Percentiles rank a stretch among this genome's conserved stretches.
These are phyloP conservation scores for Ustilago tritici DNA, from an alignment of 1,284 basidiomycete genomes.

Conservation along the genomic window DNA sequence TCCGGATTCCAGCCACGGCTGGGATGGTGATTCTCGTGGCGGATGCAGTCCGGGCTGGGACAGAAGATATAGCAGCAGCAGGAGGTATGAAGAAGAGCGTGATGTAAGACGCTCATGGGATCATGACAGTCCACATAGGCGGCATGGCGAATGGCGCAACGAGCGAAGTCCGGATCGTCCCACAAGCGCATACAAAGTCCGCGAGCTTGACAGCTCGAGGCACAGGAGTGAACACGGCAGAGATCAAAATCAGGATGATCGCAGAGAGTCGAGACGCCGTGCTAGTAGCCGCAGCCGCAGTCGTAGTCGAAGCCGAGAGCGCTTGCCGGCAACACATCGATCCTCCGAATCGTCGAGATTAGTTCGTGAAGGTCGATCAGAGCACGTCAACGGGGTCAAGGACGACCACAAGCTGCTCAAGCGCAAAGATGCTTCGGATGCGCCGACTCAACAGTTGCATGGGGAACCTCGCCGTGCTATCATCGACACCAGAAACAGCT, in stretches of 20 bases:
- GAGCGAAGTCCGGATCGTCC: conserved; percentile 11
- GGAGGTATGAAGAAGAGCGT: not conserved
- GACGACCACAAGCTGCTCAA: conserved; percentile 12
- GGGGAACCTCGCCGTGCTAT: not conserved
- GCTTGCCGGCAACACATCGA: not conserved
- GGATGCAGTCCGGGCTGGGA: not conserved
- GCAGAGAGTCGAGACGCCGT: conserved; percentile 4
- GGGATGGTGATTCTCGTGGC: not conserved
- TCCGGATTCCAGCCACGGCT: conserved; percentile 2
- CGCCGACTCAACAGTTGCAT: not conserved
- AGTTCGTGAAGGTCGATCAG: conserved; percentile 3
- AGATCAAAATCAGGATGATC: not conserved
- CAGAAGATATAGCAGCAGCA: not conserved
- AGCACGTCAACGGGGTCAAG: conserved; percentile 1
- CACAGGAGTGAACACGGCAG: not conserved
- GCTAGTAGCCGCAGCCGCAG: conserved; percentile 14
- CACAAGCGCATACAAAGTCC: conserved; percentile 1
- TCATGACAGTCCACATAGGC: not conserved
- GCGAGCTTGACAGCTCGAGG: conserved; percentile 2
- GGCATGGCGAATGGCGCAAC: conserved; percentile 5
- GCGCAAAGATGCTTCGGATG: conserved; percentile 5
- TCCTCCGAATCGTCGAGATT: not conserved
- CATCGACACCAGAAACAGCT: not conserved
- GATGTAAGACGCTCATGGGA: not conserved
- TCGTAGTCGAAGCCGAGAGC: conserved; percentile 20